Conservation (phyloP, 257 asterid genomes). For the Lithospermum erythrorhizon region DNA sequence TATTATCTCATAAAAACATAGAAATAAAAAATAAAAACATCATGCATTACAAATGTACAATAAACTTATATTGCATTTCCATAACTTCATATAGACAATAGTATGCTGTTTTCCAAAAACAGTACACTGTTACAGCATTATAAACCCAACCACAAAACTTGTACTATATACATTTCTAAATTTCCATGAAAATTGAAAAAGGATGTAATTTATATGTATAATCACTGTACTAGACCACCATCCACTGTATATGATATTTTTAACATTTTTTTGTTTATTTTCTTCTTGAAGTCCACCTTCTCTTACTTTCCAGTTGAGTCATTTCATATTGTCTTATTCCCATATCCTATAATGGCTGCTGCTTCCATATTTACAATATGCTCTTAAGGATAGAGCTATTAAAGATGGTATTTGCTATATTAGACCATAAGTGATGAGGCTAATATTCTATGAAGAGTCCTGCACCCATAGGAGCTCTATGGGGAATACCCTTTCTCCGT, state of each 20-base stretch:
- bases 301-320: conserved; percentile 5
- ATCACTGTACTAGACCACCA: neutral
- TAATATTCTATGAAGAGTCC: conserved; percentile 37
- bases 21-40: too few relatives aligned
- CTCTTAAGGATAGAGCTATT: conserved; percentile 5
- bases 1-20: too few relatives aligned
- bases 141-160: neutral
- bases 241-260: conserved; percentile 14
- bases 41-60: neutral
- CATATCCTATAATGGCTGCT: conserved; percentile 13
- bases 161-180: neutral
- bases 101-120: too few relatives aligned
- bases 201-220: neutral
- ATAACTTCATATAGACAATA: neutral
- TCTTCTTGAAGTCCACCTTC: conserved; percentile 6
- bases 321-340: conserved; percentile 27
- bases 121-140: neutral
- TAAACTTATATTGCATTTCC: neutral
- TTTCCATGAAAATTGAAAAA: too few relatives aligned
- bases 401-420: conserved; percentile 11
- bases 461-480: conserved; percentile 71
- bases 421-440: conserved; percentile 7
- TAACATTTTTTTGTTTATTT: conserved; percentile 4
- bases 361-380: conserved; percentile 36
- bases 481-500: conserved; percentile 87